Base-by-base conservation (phyloP, 2,329 filamentous ascomycete species). In the Tolypocladium album region DNA sequence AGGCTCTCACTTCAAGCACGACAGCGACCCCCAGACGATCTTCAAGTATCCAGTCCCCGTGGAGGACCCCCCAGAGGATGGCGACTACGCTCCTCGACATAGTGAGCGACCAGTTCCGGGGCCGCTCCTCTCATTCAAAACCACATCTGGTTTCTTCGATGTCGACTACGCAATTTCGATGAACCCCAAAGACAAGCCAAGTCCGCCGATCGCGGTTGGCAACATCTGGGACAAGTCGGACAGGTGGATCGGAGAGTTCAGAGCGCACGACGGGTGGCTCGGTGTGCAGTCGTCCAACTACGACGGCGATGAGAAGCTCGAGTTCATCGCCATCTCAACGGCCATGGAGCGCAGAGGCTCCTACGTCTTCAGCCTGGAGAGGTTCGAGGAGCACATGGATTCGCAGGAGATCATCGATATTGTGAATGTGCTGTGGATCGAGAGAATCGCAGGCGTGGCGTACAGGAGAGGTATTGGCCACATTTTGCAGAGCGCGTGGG, bases 341-440 rank as follows among this genome's bases (percentile, higher is more conserved):
- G 74, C 71, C 3, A 73, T 70, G 62, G 76, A 78, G 69, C 70
- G 75, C n/a, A 66, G 70, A n/a, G 74, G 73, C 3, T 76, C 75
- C 6, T 71, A 74, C 52, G 70, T 76, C 1, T 76, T 77, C 45
- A 72, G 73, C 17, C 62, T 68, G 24, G 75, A 76, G 17, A 68
- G 69, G 22, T 77, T 77, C 59, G 70, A 72, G 47, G 76, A 77
- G 61, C 69, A 74, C 57, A 73, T 73, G 68, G 74, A 77, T 60
- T 66, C 67, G 1, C 75, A 79, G 58, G 75, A 75, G 39, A 69
- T 71, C 39, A 67, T 80, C 36, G 76, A 79, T 60, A 74, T 78
- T 65, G 73, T 78, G 22, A 79, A 79, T 36, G 76, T 79, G 45
- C 63, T 79, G 39, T 79, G 76, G 76, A 72, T 79, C 22, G 76